Evolutionary conservation across 2,329 filamentous ascomycete species (phyloP).

Genomic region (Phialemonium atrogriseum): DNA sequence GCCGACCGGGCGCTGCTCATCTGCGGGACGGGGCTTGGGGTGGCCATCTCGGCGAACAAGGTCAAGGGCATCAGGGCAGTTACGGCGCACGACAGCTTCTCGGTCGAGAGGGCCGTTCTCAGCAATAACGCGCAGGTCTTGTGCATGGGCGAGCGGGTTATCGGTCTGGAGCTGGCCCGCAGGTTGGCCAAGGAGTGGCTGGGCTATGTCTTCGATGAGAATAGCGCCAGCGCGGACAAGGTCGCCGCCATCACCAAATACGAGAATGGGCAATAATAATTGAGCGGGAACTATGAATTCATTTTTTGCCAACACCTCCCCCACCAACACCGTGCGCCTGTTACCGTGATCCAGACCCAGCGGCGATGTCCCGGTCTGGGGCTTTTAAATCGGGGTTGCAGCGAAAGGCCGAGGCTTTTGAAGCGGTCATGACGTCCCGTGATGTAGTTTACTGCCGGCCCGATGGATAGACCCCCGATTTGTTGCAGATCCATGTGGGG

Average conservation of each 20-base stretch:
- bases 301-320: no score
- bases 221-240: conserved; percentile 51
- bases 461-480: no score
- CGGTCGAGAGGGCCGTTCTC: conserved; percentile 69
- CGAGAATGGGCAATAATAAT: no score
- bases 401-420: no score
- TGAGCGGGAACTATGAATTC: no score
- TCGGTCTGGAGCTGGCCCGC: conserved; percentile 73
- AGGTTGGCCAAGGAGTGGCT: conserved; percentile 75
- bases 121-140: conserved; percentile 84
- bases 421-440: no score
- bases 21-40: conserved; percentile 80
- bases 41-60: conserved; percentile 86
- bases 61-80: conserved; percentile 78
- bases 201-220: conserved; percentile 66
- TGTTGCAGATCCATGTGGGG: no score
- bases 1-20: conserved; percentile 74
- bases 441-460: no score
- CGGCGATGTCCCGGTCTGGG: no score
- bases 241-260: conserved; percentile 28
- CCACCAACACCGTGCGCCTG: no score
- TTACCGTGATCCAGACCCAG: no score
- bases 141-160: conserved; percentile 77
- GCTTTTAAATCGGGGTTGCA: no score
- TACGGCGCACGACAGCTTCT: conserved; percentile 81